phyloP scores from a whole-genome alignment of 2,329 filamentous ascomycete genomes.

The Pestalotiopsis sp. region DNA sequence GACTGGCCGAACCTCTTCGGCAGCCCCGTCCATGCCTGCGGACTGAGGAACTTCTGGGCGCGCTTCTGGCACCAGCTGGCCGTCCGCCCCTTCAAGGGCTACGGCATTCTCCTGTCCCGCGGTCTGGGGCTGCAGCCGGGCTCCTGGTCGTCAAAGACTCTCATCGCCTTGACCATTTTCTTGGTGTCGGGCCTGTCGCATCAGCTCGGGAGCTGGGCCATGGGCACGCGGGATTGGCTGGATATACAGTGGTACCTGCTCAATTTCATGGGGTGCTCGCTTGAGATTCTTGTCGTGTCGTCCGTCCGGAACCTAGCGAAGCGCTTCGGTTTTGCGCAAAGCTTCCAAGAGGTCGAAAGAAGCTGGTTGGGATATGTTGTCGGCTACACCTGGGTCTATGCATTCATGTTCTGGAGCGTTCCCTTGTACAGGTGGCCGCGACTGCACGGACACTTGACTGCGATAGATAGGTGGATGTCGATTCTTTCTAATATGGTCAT shows the following conservation, averaged over 20 bases:
- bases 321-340: not conserved
- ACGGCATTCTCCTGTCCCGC: not conserved
- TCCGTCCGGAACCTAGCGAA: not conserved
- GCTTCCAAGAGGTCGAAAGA: not conserved
- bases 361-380: not conserved
- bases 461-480: slow-evolving; percentile 3
- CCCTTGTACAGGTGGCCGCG: slow-evolving; percentile 13
- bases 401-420: slow-evolving; percentile 21
- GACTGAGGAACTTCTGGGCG: slow-evolving; percentile 17
- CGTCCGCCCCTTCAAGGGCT: not conserved
- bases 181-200: slow-evolving; percentile 18
- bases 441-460: slow-evolving; percentile 1
- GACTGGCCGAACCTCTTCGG: not conserved
- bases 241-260: slow-evolving; percentile 20
- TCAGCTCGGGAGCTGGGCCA: slow-evolving; percentile 14
- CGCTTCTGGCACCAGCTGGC: slow-evolving; percentile 14
- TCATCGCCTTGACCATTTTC: slow-evolving; percentile 17
- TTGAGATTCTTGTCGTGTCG: not conserved
- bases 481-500: slow-evolving; percentile 12
- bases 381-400: slow-evolving; percentile 16
- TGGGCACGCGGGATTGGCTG: slow-evolving; percentile 14
- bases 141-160: not conserved
- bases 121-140: not conserved
- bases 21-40: slow-evolving; percentile 4
- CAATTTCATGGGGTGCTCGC: slow-evolving; percentile 18